phyloP scores from a whole-genome alignment of 768 basidiomycete species.

The Collybia sordida region DNA sequence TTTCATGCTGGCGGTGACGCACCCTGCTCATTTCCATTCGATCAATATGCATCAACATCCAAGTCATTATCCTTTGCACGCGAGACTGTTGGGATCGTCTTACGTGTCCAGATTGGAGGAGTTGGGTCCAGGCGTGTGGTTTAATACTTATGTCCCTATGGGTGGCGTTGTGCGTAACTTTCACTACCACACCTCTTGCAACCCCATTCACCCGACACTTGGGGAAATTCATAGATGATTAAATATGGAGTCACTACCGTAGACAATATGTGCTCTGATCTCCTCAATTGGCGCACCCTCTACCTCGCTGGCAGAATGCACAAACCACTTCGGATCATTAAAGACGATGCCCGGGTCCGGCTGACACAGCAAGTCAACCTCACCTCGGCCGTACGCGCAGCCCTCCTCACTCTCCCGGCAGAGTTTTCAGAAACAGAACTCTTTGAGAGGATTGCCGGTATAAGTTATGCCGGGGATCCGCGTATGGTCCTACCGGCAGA shows the following conservation, averaged over 20 bases:
- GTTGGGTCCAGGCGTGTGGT: slow-evolving; percentile 89
- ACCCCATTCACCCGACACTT: slow-evolving; percentile 1
- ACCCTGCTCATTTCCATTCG: slow-evolving; percentile 90
- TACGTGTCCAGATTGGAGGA: slow-evolving; percentile 82
- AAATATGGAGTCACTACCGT: slow-evolving; percentile 97
- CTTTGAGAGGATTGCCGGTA: slow-evolving; percentile 81
- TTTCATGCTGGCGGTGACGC: slow-evolving; percentile 95
- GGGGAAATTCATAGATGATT: slow-evolving; percentile 57
- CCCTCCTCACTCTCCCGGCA: slow-evolving; percentile 83
- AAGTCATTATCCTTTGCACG: slow-evolving; percentile 85
- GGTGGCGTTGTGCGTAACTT: slow-evolving; percentile 70
- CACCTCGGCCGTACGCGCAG: slow-evolving; percentile 85
- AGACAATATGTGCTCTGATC: slow-evolving; percentile 84
- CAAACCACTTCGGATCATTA: slow-evolving; percentile 92
- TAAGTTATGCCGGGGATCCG: slow-evolving; percentile 88
- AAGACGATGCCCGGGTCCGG: slow-evolving; percentile 88
- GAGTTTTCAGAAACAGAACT: slow-evolving; percentile 80
- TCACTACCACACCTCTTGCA: slow-evolving; percentile 1
- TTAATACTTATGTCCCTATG: slow-evolving; percentile 87
- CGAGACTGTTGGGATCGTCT: slow-evolving; percentile 79
- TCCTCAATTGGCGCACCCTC: slow-evolving; percentile 89
- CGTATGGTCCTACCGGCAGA: slow-evolving; percentile 94
- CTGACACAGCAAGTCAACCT: slow-evolving; percentile 94
- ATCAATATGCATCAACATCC: slow-evolving; percentile 94
- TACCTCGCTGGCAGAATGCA: slow-evolving; percentile 97